Conservation (phyloP, 139 green algal species). For the Gonium pectorale region DNA sequence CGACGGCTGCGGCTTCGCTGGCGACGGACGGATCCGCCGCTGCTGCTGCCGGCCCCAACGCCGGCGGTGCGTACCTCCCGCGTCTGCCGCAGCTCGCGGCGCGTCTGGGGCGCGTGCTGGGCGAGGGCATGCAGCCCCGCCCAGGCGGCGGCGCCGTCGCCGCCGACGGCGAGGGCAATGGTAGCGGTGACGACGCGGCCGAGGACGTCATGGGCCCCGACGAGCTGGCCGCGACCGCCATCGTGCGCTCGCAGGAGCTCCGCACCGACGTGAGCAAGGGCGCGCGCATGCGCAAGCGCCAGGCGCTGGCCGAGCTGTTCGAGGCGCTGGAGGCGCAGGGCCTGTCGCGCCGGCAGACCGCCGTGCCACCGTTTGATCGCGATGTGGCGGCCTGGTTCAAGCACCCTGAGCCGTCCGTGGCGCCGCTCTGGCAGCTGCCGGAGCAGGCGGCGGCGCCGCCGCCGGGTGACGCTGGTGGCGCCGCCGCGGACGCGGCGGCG, state of each 20-base stretch:
- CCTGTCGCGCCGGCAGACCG: slow-evolving; percentile 65
- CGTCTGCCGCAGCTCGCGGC: slow-evolving; percentile 57
- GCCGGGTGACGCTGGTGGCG: neutral
- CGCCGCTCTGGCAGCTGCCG: slow-evolving; percentile 17
- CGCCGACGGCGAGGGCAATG: slow-evolving; percentile 7
- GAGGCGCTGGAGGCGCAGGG: slow-evolving; percentile 75
- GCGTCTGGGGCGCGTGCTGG: slow-evolving; percentile 16
- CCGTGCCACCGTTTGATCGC: slow-evolving; percentile 69
- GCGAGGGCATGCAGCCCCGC: neutral
- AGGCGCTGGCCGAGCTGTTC: slow-evolving; percentile 90
- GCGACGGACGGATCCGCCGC: neutral
- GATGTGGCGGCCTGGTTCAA: slow-evolving; percentile 68
- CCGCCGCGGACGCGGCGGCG: neutral
- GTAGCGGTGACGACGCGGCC: neutral
- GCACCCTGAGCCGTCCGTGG: slow-evolving; percentile 45
- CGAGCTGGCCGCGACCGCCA: slow-evolving; percentile 67
- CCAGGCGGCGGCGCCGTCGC: neutral
- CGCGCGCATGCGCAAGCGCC: slow-evolving; percentile 89
- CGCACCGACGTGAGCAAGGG: slow-evolving; percentile 73
- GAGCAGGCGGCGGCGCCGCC: neutral
- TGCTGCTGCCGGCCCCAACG: neutral
- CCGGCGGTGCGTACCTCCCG: slow-evolving; percentile 14
- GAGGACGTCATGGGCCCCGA: slow-evolving; percentile 51
- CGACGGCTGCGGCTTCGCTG: neutral
- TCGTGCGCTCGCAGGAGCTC: slow-evolving; percentile 68